phyloP scores from a whole-genome alignment of 495 filamentous ascomycete species.

The Daldinia concentrica region DNA sequence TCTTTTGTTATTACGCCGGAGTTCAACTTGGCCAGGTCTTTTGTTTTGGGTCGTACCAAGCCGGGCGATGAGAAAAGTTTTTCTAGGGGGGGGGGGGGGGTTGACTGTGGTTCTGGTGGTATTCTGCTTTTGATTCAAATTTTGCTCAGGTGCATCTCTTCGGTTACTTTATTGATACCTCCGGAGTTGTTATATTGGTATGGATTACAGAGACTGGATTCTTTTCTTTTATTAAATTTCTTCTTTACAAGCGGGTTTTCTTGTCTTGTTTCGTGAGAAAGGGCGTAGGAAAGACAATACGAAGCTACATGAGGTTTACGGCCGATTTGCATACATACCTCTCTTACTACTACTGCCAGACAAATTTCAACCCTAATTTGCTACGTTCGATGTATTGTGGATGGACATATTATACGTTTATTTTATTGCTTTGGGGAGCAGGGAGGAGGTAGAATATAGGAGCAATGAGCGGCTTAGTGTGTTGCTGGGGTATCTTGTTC shows the following conservation, averaged over 20 bases:
- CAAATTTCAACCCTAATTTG: slow-evolving; percentile 23
- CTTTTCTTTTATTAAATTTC: too few relatives aligned
- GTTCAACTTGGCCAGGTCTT: slow-evolving; percentile 33
- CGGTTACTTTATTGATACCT: slow-evolving; percentile 38
- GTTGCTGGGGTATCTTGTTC: slow-evolving; percentile 19
- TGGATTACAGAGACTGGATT: slow-evolving; percentile 37
- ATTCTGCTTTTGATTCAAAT: slow-evolving; percentile 10
- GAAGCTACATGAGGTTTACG: slow-evolving; percentile 24
- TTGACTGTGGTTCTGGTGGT: slow-evolving; percentile 13
- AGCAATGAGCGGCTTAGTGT: not conserved
- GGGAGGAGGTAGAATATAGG: not conserved
- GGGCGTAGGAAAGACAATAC: slow-evolving; percentile 5
- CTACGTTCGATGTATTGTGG: slow-evolving; percentile 34
- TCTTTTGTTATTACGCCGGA: slow-evolving; percentile 35
- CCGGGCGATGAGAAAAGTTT: slow-evolving; percentile 31
- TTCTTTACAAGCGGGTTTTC: not conserved
- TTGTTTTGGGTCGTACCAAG: slow-evolving; percentile 26
- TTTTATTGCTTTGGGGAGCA: not conserved
- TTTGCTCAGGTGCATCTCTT: slow-evolving; percentile 22
- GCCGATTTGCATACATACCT: slow-evolving; percentile 22
- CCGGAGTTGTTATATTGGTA: slow-evolving; percentile 33
- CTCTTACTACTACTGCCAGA: slow-evolving; percentile 7
- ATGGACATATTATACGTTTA: slow-evolving; percentile 14
- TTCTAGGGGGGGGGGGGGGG: slow-evolving; percentile 5
- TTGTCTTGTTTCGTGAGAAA: slow-evolving; percentile 13